Conservation (phyloP, 768 basidiomycete species). For the Suillus fuscotomentosus region DNA sequence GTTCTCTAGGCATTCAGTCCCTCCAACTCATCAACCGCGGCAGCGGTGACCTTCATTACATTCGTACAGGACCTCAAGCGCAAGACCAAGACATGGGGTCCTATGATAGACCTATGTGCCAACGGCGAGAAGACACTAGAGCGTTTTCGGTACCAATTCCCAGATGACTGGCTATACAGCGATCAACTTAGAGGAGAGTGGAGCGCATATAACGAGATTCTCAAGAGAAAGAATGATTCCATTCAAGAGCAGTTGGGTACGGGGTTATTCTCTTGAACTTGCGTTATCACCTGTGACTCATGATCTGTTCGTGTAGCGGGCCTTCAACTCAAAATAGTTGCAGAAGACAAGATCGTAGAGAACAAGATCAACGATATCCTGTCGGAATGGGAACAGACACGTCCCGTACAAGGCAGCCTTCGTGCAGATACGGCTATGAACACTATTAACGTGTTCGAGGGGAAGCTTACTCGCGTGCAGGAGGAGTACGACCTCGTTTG, state of each 20-base stretch:
- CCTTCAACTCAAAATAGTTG: conserved; percentile 98
- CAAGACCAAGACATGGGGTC: conserved; percentile 95
- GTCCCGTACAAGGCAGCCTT: conserved; percentile 96
- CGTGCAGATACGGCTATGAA: conserved; percentile 96
- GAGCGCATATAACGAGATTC: conserved; percentile 97
- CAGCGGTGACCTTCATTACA: conserved; percentile 98
- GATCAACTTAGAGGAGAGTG: conserved; percentile 98
- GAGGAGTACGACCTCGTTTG: conserved; percentile 96
- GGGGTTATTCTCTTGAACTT: conserved; percentile 20
- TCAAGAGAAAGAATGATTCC: conserved; percentile 96
- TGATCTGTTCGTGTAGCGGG: conserved; percentile 58
- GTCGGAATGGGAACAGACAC: conserved; percentile 91
- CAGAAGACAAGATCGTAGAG: conserved; percentile 97
- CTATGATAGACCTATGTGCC: conserved; percentile 92
- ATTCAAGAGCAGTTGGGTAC: conserved; percentile 97
- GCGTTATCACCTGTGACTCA: conserved; percentile 8
- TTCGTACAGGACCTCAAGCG: conserved; percentile 99
- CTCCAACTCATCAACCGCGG: conserved; percentile 91
- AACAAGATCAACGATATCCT: conserved; percentile 92
- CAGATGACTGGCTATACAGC: conserved; percentile 96
- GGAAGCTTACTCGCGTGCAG: conserved; percentile 81
- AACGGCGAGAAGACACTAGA: conserved; percentile 97
- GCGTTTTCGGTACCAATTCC: conserved; percentile 95
- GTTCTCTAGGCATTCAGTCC: conserved; percentile 60
- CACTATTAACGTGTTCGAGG: conserved; percentile 93